Conservation (phyloP, 2,329 filamentous ascomycete genomes). For the Aspergillus udagawae region DNA sequence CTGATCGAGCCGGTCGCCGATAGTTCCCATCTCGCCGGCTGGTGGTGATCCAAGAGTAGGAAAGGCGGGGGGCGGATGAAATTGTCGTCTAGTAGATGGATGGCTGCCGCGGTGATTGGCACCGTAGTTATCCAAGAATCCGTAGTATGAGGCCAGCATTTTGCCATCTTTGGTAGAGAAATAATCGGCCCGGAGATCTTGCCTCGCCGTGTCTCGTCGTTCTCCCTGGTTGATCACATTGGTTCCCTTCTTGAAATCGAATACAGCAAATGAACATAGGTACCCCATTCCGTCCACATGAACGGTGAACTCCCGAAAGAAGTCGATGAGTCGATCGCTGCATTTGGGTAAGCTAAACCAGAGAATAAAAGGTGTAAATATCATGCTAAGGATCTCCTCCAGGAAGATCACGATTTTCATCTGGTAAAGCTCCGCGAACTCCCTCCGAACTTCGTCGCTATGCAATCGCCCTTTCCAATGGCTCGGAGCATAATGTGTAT, state of each 20-base stretch:
- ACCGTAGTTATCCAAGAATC: constrained; percentile 89
- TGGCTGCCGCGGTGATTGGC: constrained; percentile 66
- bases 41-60: constrained; percentile 64
- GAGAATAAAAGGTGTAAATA: constrained; percentile 85
- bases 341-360: constrained; percentile 82
- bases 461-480: constrained; percentile 90
- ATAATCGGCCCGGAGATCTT: constrained; percentile 84
- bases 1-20: constrained; percentile 35
- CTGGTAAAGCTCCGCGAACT: constrained; percentile 88
- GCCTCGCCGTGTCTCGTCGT: constrained; percentile 29
- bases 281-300: constrained; percentile 95
- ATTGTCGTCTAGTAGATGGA: constrained; percentile 46
- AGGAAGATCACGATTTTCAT: constrained; percentile 87
- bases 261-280: constrained; percentile 95
- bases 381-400: constrained; percentile 86
- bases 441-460: constrained; percentile 84
- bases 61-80: constrained; percentile 72
- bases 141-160: constrained; percentile 95
- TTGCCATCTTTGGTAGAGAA: constrained; percentile 95
- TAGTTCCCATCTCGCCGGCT: constrained; percentile 44
- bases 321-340: constrained; percentile 91
- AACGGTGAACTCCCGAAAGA: constrained; percentile 96
- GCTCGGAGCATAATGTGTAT: constrained; percentile 84
- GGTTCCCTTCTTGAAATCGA: constrained; percentile 86
- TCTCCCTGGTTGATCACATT: constrained; percentile 48